These are phyloP conservation scores for Ulmus americana DNA, from an alignment of 331 rosid genomes.

Conservation along the genomic window DNA sequence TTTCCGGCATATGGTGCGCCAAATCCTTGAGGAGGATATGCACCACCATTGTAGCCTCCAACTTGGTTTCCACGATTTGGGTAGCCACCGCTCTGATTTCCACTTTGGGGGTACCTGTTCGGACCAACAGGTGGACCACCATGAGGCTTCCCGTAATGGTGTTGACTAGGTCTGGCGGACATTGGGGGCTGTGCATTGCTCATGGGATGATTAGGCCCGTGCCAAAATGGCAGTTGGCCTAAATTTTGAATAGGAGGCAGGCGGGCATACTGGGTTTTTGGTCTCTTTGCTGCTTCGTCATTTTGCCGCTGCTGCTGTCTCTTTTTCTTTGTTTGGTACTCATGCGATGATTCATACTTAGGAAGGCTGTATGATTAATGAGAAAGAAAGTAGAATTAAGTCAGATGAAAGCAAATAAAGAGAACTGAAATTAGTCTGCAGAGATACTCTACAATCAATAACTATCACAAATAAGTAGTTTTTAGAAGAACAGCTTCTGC, in stretches of 20 bases:
- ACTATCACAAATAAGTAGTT: neutral
- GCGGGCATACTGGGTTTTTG: constrained; percentile 46
- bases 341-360: constrained; percentile 68
- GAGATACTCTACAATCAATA: neutral
- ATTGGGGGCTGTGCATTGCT: constrained; percentile 44
- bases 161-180: constrained; percentile 50
- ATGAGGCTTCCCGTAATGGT: constrained; percentile 49
- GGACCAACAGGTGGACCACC: constrained; percentile 52
- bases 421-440: neutral
- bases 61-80: constrained; percentile 49
- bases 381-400: neutral
- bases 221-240: constrained; percentile 37
- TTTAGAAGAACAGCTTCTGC: neutral
- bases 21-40: constrained; percentile 61
- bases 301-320: constrained; percentile 72
- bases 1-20: constrained; percentile 57
- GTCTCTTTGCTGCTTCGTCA: constrained; percentile 67
- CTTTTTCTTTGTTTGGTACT: constrained; percentile 75
- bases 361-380: constrained; percentile 50
- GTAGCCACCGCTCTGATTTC: constrained; percentile 46
- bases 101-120: constrained; percentile 49
- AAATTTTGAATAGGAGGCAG: constrained; percentile 57
- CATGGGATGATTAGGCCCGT: constrained; percentile 38
- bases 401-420: neutral
- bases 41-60: constrained; percentile 47